A percentile compares a stretch with the other conserved stretches of the same genome.
phyloP scores from a whole-genome alignment of 164 flowering plant genomes.

The Platanus orientalis region DNA sequence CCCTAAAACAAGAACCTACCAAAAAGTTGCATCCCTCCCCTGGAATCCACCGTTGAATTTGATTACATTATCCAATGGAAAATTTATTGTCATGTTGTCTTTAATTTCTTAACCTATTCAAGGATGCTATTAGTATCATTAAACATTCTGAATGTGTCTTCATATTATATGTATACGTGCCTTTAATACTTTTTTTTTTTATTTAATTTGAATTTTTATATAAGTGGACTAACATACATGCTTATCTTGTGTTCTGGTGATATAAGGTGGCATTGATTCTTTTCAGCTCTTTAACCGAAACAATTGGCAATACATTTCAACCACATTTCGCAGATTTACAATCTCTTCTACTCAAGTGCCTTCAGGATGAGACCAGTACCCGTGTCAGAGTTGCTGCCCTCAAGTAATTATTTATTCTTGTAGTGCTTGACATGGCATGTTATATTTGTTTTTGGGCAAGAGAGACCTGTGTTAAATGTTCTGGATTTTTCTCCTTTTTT shows the following conservation, averaged over 20 bases:
- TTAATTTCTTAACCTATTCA: background rate
- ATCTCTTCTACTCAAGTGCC: conserved; percentile 76
- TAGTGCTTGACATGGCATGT: background rate
- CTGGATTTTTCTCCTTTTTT: background rate
- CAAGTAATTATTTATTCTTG: conserved; percentile 44
- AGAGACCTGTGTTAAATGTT: background rate
- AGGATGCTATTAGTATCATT: background rate
- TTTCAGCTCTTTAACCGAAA: conserved; percentile 95
- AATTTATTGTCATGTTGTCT: no score
- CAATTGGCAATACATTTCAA: conserved; percentile 76
- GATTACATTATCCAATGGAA: no score
- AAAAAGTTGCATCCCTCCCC: no score
- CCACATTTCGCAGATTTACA: conserved; percentile 79
- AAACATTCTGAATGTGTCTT: background rate
- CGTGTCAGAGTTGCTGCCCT: conserved; percentile 97
- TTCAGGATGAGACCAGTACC: conserved; percentile 87
- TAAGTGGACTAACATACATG: background rate
- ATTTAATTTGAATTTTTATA: background rate
- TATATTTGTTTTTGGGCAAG: background rate
- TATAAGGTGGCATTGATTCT: conserved; percentile 85
- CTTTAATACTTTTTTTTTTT: no score
- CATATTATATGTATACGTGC: background rate
- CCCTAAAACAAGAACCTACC: no score
- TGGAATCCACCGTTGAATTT: no score
- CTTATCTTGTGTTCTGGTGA: conserved; percentile 13